These are phyloP conservation scores for Stephania japonica DNA, from an alignment of 164 flowering plant species.

Conservation along the genomic window DNA sequence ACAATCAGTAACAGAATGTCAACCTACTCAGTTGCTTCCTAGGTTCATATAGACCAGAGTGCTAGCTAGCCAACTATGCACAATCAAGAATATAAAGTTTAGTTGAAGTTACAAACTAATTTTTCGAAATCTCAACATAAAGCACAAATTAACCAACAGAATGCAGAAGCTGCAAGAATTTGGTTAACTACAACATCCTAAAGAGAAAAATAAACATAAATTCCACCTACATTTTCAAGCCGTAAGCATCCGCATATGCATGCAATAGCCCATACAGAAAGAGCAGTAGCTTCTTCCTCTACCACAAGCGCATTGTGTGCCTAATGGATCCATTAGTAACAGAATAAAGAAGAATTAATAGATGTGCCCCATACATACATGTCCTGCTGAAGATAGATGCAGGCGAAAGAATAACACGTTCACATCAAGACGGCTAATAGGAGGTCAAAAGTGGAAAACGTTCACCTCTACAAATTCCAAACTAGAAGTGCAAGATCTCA, in stretches of 20 bases:
- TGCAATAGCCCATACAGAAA: conserved; percentile 87
- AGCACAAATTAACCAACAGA: too few species aligned
- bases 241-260: conserved; percentile 85
- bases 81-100: too few species aligned
- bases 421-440: background rate
- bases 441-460: background rate
- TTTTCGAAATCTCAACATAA: too few species aligned
- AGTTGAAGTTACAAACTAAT: too few species aligned
- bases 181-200: background rate
- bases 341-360: conserved; percentile 10
- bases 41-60: too few species aligned
- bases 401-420: background rate
- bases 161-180: too few species aligned
- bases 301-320: conserved; percentile 61
- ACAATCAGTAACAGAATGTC: too few species aligned
- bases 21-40: too few species aligned
- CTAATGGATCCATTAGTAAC: conserved; percentile 33
- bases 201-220: background rate
- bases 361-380: background rate
- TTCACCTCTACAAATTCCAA: conserved; percentile 79
- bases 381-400: background rate
- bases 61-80: too few species aligned
- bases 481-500: conserved; percentile 72
- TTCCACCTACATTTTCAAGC: conserved; percentile 67
- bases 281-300: conserved; percentile 91